These are phyloP conservation scores for Orbilia blumenaviensis DNA, from an alignment of 2,329 filamentous ascomycete species.

Conservation along the genomic window DNA sequence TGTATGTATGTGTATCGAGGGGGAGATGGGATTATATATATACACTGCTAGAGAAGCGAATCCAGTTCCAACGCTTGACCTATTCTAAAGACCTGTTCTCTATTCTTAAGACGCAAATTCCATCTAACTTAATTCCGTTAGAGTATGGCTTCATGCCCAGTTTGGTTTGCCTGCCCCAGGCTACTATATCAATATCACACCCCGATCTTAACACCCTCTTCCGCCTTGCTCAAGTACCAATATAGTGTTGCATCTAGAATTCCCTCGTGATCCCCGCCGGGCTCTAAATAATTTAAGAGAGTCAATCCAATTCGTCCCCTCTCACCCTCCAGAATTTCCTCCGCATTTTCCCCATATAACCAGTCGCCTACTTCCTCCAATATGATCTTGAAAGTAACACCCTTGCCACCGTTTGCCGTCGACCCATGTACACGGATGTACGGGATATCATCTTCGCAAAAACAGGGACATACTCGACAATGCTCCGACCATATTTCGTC, in stretches of 20 bases:
- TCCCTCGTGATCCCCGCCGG: not conserved
- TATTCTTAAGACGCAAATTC: no score
- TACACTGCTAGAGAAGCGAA: no score
- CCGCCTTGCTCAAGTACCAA: slow-evolving; percentile 1
- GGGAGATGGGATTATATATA: no score
- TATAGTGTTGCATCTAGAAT: not conserved
- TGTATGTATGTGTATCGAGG: no score
- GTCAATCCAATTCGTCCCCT: not conserved
- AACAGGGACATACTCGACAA: not conserved
- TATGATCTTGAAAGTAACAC: not conserved
- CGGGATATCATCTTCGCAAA: not conserved
- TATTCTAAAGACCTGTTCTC: no score
- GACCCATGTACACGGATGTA: not conserved
- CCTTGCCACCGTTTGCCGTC: not conserved
- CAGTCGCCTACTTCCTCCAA: not conserved
- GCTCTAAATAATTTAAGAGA: not conserved
- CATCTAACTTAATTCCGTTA: no score
- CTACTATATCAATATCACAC: not conserved
- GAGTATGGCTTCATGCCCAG: no score
- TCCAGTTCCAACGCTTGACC: no score
- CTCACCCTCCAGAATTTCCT: not conserved
- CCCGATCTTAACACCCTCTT: not conserved
- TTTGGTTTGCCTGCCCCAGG: not conserved
- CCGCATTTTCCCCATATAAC: slow-evolving; percentile 5
- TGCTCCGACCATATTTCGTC: not conserved